Evolutionary conservation across 164 flowering plant genomes (phyloP), one percentile per base, ranked within the genome.

Genomic region (Vitis rupestris): DNA sequence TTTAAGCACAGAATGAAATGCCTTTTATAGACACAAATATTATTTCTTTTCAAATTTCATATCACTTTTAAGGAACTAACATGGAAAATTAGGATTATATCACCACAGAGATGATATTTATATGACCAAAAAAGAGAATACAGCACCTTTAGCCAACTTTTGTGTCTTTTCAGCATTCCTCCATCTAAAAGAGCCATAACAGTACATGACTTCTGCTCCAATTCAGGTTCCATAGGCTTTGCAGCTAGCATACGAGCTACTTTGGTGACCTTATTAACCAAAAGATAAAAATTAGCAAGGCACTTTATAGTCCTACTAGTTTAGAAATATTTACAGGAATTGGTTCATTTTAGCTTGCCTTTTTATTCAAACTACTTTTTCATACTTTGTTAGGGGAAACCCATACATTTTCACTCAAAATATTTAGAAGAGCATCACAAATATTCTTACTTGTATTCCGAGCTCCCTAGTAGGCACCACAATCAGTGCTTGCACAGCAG

Each of bases 391-490:
- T 14, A 60, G 63, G 48, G 48, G 12, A 3, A 10, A 29, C 10
- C 19, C 44, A 15, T 11, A 60, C 2, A 54, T 16, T 27, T 54
- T 29, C 23, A 64, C 31, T 19, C 13, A 4, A 58, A 47, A 57
- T 44, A 70, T 6, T 16, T 60, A 19, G 48, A 51, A 53, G 37
- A 15, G 23, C 57, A 61, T 16, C 51, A 16, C 13, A 14, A 9
- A 58, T 27, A 11, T 17, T 60, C 86, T 82, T 76, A 94, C 99
- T 81, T 94, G 99, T 79, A 88, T 94, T 31, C 99, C 98, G 37
- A 94, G 98, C 78, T 94, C 99, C 75, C 98, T 84, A 2, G 96
- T 95, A 27, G 99, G 99, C 31, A 95, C 97, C 64, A 95, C 88
- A 53, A 95, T 86, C 50, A 93, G 70, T 47, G 96, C 99, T 83